Base-by-base conservation (phyloP, 768 basidiomycete genomes). In the Xerocomellus intermedius region DNA sequence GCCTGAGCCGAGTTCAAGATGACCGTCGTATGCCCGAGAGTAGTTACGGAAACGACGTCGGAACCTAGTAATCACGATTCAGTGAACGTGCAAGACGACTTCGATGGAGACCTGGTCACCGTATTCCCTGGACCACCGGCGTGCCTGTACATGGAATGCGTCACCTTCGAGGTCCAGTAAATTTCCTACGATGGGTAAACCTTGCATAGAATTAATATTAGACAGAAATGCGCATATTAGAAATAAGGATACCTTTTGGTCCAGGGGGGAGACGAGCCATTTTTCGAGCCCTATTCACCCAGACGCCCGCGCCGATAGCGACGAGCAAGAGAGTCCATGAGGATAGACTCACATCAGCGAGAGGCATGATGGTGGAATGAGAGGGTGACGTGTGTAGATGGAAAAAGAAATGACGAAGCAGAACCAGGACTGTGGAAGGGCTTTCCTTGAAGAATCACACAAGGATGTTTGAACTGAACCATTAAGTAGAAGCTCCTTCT, bases 1-100 rank as follows among this genome's bases (percentile, higher is more conserved):
- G 51, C 51, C 19, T 46, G 43, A 38, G 10, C 43, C 9, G 51
- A 52, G 21, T 52, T 52, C 43, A 52, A 47, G 13, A 52, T 46
- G 9, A 47, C 28, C 1, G 51, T 52, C 43, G 43, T 52, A n/a
- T 52, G 43, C 8, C 51, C 43, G 10, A 52, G 28, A 6, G 51
- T 52, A 21, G 51, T 52, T 28, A 52, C 51, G 12, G 51, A 52
- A 14, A 52, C 36, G 16, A 52, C 21, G 21, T 52, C 43, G 8
- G 51, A 52, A 17, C 35, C 51, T 52, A 10, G 19, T 9, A 4
- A 9, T 13, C 10, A 22, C 13, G 28, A 13, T 22, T 52, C 14
- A 52, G 51, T 16, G 28, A 9, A 14, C 17, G 10, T 21, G 19
- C 28, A 12, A 46, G 19, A 32, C 6, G 28, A 38, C 2, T 7